Evolutionary conservation across 352 stramenopile species (phyloP).

Genomic region (Ophiocytium majus): DNA sequence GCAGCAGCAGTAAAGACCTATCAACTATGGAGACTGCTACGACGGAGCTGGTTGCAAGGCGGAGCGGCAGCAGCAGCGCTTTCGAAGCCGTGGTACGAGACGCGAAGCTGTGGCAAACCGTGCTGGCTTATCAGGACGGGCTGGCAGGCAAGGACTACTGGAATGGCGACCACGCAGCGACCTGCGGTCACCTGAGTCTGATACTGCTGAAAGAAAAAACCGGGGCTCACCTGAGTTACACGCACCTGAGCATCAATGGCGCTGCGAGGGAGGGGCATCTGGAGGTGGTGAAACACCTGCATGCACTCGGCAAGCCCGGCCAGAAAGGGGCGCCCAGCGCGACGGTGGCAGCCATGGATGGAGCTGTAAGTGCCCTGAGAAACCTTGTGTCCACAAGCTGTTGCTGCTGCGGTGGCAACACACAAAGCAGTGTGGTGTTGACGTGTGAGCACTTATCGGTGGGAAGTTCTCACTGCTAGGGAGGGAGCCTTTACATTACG

Average conservation of each 20-base stretch:
- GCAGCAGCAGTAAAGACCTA: too few species aligned
- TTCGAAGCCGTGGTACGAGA: not conserved
- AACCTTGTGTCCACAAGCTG: not conserved
- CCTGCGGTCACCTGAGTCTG: constrained; percentile 25
- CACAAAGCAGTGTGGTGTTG: not conserved
- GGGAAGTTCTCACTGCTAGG: too few species aligned
- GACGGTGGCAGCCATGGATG: not conserved
- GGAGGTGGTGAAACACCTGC: constrained; percentile 41
- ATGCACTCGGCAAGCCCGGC: constrained; percentile 26
- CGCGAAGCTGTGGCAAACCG: not conserved
- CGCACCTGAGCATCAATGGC: constrained; percentile 29
- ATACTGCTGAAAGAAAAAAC: constrained; percentile 28
- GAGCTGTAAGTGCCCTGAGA: not conserved
- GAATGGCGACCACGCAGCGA: constrained; percentile 37
- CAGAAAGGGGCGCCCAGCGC: not conserved
- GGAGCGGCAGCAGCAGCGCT: too few species aligned
- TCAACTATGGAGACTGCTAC: too few species aligned
- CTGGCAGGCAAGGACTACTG: constrained; percentile 24
- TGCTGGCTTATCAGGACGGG: constrained; percentile 1
- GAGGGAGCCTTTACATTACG: too few species aligned
- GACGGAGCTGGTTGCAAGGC: too few species aligned
- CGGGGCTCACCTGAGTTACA: constrained; percentile 30
- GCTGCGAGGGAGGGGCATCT: constrained; percentile 48
- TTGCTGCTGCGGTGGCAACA: not conserved
- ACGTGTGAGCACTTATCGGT: too few species aligned